Evolutionary conservation across 805 yeast genomes (phyloP).

Genomic region (Tetrapisispora iriomotensis): DNA sequence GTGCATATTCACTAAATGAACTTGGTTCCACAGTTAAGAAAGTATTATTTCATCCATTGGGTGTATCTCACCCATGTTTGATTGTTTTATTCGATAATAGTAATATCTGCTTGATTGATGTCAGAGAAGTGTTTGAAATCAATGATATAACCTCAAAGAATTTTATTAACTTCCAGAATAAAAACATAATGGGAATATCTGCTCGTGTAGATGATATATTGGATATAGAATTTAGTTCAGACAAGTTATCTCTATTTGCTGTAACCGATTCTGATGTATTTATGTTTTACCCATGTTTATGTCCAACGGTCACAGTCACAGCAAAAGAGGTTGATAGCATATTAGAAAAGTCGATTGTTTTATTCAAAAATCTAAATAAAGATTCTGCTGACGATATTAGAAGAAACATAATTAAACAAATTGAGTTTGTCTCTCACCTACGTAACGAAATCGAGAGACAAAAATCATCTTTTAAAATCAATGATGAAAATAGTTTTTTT

Average conservation of each 20-base stretch:
- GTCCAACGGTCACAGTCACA: constrained; percentile 21
- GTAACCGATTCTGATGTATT: constrained; percentile 50
- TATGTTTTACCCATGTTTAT: constrained; percentile 55
- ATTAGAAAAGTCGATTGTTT: constrained; percentile 20
- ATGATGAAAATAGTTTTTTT: background rate
- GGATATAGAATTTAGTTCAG: constrained; percentile 25
- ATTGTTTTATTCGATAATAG: constrained; percentile 20
- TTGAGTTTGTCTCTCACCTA: constrained; percentile 30
- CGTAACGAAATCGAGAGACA: constrained; percentile 18
- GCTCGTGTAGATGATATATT: constrained; percentile 14
- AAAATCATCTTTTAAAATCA: background rate
- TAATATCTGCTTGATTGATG: constrained; percentile 18
- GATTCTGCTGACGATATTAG: constrained; percentile 13
- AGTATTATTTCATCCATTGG: constrained; percentile 37
- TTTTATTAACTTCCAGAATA: constrained; percentile 5
- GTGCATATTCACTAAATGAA: background rate
- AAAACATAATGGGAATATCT: constrained; percentile 16
- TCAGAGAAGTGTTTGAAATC: background rate
- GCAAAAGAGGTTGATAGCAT: constrained; percentile 25
- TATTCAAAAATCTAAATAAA: constrained; percentile 12
- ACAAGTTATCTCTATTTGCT: constrained; percentile 44
- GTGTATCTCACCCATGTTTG: constrained; percentile 13
- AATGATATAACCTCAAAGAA: background rate
- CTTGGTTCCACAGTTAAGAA: constrained; percentile 24
- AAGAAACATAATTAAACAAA: constrained; percentile 27